A percentile compares a stretch with the other conserved stretches of the same genome.
These are phyloP conservation scores for Cladosporium sp. DNA, from an alignment of 2,329 filamentous ascomycete genomes.

Conservation along the genomic window DNA sequence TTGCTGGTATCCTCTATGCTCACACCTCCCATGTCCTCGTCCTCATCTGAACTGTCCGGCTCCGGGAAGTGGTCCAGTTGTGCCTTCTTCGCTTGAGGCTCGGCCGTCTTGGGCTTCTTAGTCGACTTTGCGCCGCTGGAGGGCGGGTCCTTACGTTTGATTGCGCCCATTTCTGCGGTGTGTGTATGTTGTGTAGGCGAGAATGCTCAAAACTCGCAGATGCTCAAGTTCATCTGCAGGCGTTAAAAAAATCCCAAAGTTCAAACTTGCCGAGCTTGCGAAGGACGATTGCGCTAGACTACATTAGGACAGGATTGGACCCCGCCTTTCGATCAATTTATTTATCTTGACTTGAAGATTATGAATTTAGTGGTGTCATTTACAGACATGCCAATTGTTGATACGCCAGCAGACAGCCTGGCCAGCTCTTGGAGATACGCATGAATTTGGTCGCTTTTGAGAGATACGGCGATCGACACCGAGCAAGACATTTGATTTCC, in stretches of 20 bases:
- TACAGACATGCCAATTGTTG: not conserved
- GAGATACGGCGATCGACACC: too few relatives aligned
- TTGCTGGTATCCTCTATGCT: slow-evolving; percentile 14
- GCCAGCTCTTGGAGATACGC: not conserved
- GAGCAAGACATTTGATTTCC: too few relatives aligned
- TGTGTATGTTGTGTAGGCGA: not conserved
- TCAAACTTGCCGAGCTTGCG: slow-evolving; percentile 4
- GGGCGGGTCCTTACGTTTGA: slow-evolving; percentile 42
- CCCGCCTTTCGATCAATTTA: not conserved
- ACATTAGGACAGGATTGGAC: not conserved
- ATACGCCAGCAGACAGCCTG: not conserved
- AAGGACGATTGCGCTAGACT: not conserved
- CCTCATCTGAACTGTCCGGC: slow-evolving; percentile 30
- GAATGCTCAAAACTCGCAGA: not conserved
- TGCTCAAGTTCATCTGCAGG: not conserved
- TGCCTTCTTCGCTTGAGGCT: slow-evolving; percentile 25
- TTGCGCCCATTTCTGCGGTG: slow-evolving; percentile 35
- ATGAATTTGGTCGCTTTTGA: not conserved
- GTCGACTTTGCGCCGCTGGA: slow-evolving; percentile 28
- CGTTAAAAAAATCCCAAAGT: slow-evolving; percentile 10
- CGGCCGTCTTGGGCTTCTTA: slow-evolving; percentile 44
- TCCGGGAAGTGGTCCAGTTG: slow-evolving; percentile 21
- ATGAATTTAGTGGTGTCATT: not conserved
- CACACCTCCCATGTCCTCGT: slow-evolving; percentile 24
- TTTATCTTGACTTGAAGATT: not conserved